Conservation (phyloP, 1,139 yeast genomes). For the Groenewaldozyma sp. region DNA sequence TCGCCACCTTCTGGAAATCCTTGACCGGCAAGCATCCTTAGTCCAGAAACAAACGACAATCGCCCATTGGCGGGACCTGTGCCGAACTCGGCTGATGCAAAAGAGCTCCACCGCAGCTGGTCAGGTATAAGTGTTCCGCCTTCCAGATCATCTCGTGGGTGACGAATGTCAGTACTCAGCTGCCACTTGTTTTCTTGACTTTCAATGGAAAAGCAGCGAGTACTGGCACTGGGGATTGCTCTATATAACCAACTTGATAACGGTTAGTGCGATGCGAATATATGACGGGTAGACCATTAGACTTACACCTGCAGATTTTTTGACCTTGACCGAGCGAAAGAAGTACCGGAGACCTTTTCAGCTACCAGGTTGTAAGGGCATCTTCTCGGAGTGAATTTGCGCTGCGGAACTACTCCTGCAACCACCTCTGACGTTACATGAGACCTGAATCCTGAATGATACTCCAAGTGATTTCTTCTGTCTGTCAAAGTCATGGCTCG, state of each 20-base stretch:
- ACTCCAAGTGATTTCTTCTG: not conserved
- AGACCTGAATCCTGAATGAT: conserved; percentile 1
- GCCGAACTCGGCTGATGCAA: not conserved
- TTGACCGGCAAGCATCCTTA: conserved; percentile 1
- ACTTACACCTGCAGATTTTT: conserved; percentile 18
- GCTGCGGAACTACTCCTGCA: conserved; percentile 20
- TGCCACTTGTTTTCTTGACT: not conserved
- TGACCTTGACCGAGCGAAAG: conserved; percentile 24
- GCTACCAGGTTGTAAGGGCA: conserved; percentile 22
- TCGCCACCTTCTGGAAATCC: not conserved
- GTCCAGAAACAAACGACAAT: not conserved
- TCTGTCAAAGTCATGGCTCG: too few relatives aligned
- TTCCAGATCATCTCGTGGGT: conserved; percentile 3
- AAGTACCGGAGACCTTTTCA: conserved; percentile 25
- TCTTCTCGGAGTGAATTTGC: conserved; percentile 22
- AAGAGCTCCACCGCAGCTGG: conserved; percentile 1
- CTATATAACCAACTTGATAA: conserved; percentile 4
- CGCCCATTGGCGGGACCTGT: not conserved
- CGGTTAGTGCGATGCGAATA: too few relatives aligned
- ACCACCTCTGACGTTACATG: conserved; percentile 16
- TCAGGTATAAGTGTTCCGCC: not conserved
- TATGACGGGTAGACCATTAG: conserved; percentile 2
- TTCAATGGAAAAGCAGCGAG: not conserved
- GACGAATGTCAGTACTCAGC: not conserved
- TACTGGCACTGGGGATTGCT: not conserved